A percentile compares a stretch with the other conserved stretches of the same genome.
Evolutionary conservation across 805 yeast species (phyloP).

Genomic region (Hanseniaspora taiwanica): DNA sequence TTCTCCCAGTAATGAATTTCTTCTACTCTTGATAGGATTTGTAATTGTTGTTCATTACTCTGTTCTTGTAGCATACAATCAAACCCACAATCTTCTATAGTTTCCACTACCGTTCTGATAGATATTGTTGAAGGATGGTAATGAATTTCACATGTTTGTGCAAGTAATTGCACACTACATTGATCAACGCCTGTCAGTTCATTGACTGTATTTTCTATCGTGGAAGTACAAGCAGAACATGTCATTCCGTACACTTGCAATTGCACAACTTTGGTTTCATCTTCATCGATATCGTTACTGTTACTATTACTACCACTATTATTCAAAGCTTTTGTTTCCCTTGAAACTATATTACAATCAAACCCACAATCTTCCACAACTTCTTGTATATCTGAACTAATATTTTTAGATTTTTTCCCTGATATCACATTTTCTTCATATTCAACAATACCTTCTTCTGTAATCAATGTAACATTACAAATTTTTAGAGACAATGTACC

Average conservation of each 20-base stretch:
- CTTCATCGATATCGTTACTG: not conserved
- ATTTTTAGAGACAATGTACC: not conserved
- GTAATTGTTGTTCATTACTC: conserved; percentile 42
- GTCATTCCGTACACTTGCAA: conserved; percentile 61
- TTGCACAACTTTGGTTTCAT: not conserved
- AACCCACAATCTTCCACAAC: conserved; percentile 72
- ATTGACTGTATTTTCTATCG: conserved; percentile 26
- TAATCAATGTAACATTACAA: conserved; percentile 5
- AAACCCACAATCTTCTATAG: conserved; percentile 69
- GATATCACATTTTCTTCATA: conserved; percentile 7
- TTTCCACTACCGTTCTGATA: conserved; percentile 4
- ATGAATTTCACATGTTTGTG: conserved; percentile 47
- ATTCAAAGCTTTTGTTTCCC: not conserved
- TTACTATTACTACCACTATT: too few relatives aligned
- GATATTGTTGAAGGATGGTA: conserved; percentile 25
- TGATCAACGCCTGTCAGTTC: conserved; percentile 33
- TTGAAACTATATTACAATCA: conserved; percentile 28
- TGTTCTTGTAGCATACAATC: conserved; percentile 27
- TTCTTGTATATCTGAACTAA: conserved; percentile 48
- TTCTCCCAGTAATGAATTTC: conserved; percentile 64
- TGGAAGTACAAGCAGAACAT: conserved; percentile 69
- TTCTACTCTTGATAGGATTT: conserved; percentile 48
- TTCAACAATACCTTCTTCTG: conserved; percentile 42
- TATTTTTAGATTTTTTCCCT: conserved; percentile 12
- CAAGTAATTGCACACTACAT: conserved; percentile 18